These are phyloP conservation scores for Hypoxylon sp. DNA, from an alignment of 2,329 filamentous ascomycete species.

Conservation along the genomic window DNA sequence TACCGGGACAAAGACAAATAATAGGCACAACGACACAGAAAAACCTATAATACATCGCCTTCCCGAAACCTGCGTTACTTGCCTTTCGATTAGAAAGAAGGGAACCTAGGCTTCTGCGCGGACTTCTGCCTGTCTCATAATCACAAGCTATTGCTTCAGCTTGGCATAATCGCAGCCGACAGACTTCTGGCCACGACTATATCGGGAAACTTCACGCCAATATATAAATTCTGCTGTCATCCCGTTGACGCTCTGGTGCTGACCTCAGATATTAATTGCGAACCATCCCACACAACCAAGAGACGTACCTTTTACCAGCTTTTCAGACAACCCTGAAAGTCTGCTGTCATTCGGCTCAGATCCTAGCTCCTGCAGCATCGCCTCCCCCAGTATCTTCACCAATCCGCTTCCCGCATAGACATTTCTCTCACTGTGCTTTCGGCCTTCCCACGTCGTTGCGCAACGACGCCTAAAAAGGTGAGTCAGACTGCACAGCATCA, in stretches of 20 bases:
- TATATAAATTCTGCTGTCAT: conserved; percentile 51
- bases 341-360: conserved; percentile 47
- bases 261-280: conserved; percentile 52
- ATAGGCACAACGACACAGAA: conserved; percentile 45
- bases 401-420: conserved; percentile 46
- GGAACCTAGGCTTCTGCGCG: conserved; percentile 37
- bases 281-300: conserved; percentile 36
- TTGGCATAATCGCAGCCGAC: conserved; percentile 37
- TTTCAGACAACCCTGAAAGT: conserved; percentile 37
- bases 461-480: conserved; percentile 48
- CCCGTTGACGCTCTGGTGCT: conserved; percentile 50
- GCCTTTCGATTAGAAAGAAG: conserved; percentile 31
- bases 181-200: conserved; percentile 26
- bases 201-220: conserved; percentile 38
- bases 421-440: conserved; percentile 35
- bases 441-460: conserved; percentile 46
- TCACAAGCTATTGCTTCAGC: conserved; percentile 34
- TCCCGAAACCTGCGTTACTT: conserved; percentile 50
- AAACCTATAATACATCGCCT: conserved; percentile 47
- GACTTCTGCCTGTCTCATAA: conserved; percentile 49
- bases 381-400: conserved; percentile 47
- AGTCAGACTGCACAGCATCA: conserved; percentile 50
- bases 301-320: conserved; percentile 32
- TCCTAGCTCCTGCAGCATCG: conserved; percentile 47
- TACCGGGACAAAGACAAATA: conserved; percentile 41